phyloP scores from a whole-genome alignment of 805 yeast species.

The Jamesozyma hellenica region DNA sequence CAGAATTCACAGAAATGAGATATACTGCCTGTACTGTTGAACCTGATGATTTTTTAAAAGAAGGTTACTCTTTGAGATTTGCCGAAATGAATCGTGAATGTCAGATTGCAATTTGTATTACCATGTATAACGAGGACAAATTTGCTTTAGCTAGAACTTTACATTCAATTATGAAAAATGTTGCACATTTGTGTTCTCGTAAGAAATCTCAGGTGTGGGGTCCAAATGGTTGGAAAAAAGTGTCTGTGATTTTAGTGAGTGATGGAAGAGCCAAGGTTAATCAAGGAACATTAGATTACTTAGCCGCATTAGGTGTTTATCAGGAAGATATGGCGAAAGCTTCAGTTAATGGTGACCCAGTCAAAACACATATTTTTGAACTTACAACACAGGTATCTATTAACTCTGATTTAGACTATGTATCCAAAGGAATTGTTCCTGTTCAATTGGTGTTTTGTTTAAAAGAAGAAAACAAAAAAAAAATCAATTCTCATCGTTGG shows the following conservation, averaged over 20 bases:
- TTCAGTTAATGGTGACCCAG: conserved; percentile 81
- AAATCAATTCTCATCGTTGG: conserved; percentile 97
- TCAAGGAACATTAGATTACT: conserved; percentile 73
- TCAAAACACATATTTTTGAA: conserved; percentile 89
- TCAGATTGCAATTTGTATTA: conserved; percentile 82
- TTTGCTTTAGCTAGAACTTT: conserved; percentile 80
- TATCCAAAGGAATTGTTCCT: conserved; percentile 86
- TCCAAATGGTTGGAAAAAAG: conserved; percentile 90
- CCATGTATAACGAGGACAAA: conserved; percentile 97
- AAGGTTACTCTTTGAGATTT: conserved; percentile 80
- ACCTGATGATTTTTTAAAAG: conserved; percentile 71
- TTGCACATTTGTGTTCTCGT: conserved; percentile 78
- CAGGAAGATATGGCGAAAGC: conserved; percentile 97
- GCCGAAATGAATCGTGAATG: conserved; percentile 83
- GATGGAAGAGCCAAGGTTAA: conserved; percentile 90
- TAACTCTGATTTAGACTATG: conserved; percentile 79
- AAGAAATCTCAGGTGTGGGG: conserved; percentile 87
- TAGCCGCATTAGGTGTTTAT: conserved; percentile 92
- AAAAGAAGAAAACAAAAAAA: conserved; percentile 85
- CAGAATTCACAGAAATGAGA: conserved; percentile 92
- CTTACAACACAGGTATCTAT: conserved; percentile 92
- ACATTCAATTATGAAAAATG: conserved; percentile 88
- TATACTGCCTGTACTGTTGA: conserved; percentile 94
- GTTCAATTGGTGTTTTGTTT: conserved; percentile 88
- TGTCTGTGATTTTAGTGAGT: conserved; percentile 81